Conservation (phyloP, 108 stramenopile genomes). For the Cyclotella sp. region DNA sequence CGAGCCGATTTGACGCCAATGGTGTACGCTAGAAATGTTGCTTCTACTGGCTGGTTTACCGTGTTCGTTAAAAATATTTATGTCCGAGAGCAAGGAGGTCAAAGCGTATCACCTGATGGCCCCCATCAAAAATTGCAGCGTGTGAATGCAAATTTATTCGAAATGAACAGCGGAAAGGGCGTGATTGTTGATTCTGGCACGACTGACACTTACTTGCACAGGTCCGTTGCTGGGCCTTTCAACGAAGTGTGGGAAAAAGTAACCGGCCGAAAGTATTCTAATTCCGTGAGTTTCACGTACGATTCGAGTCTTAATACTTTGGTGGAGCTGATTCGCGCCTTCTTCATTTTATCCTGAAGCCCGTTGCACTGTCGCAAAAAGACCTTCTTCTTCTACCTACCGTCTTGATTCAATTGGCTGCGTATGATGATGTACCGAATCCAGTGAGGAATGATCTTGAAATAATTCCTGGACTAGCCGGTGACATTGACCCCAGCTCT, state of each 20-base stretch:
- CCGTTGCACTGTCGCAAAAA: conserved; percentile 45
- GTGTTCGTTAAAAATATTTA: conserved; percentile 59
- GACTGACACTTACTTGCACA: conserved; percentile 94
- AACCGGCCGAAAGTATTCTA: conserved; percentile 50
- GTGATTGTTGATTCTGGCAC: conserved; percentile 96
- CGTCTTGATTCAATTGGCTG: conserved; percentile 59
- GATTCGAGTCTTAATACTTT: too few relatives aligned
- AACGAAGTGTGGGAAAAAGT: conserved; percentile 62
- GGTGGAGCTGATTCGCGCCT: too few relatives aligned
- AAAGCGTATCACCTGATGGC: conserved; percentile 32
- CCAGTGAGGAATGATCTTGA: conserved; percentile 22
- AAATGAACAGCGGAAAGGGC: conserved; percentile 85
- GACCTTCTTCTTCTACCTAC: conserved; percentile 65
- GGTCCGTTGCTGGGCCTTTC: conserved; percentile 58
- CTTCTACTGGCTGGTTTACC: conserved; percentile 64
- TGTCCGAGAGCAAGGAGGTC: conserved; percentile 58
- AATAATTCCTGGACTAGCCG: conserved; percentile 34
- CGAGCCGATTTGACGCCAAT: conserved; percentile 51
- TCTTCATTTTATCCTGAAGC: not conserved
- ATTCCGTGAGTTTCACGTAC: not conserved
- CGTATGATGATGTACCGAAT: conserved; percentile 50
- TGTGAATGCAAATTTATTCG: conserved; percentile 21
- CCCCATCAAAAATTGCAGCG: conserved; percentile 21
- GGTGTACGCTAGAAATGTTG: conserved; percentile 56
- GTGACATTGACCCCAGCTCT: conserved; percentile 58